These are phyloP conservation scores for Eucalyptus sp. DNA, from an alignment of 345 rosid genomes.

Conservation along the genomic window DNA sequence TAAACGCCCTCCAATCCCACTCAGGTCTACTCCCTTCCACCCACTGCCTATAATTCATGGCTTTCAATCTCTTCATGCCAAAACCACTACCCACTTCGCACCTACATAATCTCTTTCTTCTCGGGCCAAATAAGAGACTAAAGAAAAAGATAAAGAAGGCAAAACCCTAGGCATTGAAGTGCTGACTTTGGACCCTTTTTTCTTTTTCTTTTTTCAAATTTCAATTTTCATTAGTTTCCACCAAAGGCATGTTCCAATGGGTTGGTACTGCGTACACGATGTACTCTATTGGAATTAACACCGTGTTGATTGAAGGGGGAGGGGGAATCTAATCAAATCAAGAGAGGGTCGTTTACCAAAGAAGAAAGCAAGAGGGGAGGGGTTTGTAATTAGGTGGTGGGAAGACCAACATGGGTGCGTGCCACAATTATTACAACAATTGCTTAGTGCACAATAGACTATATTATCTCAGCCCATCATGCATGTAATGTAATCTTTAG, in stretches of 20 bases:
- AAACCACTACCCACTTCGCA: background rate
- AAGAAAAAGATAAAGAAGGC: background rate
- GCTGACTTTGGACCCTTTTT: background rate
- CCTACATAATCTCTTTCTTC: background rate
- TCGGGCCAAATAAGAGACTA: background rate
- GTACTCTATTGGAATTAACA: background rate
- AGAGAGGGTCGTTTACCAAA: background rate
- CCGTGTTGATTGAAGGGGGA: background rate
- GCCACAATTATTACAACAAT: background rate
- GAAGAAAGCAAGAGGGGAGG: background rate
- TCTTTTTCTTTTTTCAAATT: too few species aligned
- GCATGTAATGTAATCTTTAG: background rate
- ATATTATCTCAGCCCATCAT: background rate
- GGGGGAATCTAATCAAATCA: background rate
- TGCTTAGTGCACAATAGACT: background rate
- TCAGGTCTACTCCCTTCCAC: background rate
- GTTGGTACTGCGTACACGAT: background rate
- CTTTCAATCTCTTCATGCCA: background rate
- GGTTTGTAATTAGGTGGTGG: background rate
- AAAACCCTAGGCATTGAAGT: background rate
- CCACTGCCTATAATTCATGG: background rate
- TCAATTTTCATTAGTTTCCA: background rate
- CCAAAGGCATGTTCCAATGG: background rate
- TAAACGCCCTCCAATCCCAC: background rate
- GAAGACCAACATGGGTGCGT: background rate